Percentiles rank a stretch among this genome's conserved stretches.
These are phyloP conservation scores for Suillus placidus DNA, from an alignment of 768 basidiomycete species.

Conservation along the genomic window DNA sequence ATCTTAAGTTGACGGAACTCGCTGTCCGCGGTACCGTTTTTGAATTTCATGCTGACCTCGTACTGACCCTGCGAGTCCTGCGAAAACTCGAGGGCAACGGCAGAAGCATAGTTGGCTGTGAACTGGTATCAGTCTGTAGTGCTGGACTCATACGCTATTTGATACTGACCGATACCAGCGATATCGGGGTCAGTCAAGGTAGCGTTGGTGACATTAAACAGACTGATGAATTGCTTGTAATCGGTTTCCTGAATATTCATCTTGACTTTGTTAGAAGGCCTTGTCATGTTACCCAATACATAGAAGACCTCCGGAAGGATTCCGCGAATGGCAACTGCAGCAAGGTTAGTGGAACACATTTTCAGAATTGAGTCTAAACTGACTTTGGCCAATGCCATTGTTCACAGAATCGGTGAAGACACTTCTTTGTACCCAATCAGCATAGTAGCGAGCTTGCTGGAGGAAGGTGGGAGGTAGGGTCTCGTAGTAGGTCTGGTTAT, in stretches of 20 bases:
- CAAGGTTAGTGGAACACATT: neutral
- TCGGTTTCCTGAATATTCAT: constrained; percentile 76
- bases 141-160: neutral
- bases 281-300: constrained; percentile 75
- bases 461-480: constrained; percentile 70
- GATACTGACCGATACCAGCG: constrained; percentile 61
- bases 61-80: constrained; percentile 66
- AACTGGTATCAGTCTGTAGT: neutral
- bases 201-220: constrained; percentile 79
- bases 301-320: constrained; percentile 44
- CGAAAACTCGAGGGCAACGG: constrained; percentile 70
- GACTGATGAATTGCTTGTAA: constrained; percentile 87
- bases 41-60: constrained; percentile 79
- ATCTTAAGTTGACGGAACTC: constrained; percentile 65
- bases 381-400: constrained; percentile 74
- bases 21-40: constrained; percentile 66
- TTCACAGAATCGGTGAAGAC: constrained; percentile 67
- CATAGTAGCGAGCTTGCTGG: constrained; percentile 71
- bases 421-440: constrained; percentile 74
- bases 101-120: constrained; percentile 71
- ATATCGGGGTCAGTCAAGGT: constrained; percentile 59
- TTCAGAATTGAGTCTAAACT: constrained; percentile 27
- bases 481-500: constrained; percentile 79
- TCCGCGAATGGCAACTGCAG: constrained; percentile 69
- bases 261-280: constrained; percentile 73